Evolutionary conservation across 805 yeast species (phyloP).

Genomic region (Myxozyma vanderwaltii): DNA sequence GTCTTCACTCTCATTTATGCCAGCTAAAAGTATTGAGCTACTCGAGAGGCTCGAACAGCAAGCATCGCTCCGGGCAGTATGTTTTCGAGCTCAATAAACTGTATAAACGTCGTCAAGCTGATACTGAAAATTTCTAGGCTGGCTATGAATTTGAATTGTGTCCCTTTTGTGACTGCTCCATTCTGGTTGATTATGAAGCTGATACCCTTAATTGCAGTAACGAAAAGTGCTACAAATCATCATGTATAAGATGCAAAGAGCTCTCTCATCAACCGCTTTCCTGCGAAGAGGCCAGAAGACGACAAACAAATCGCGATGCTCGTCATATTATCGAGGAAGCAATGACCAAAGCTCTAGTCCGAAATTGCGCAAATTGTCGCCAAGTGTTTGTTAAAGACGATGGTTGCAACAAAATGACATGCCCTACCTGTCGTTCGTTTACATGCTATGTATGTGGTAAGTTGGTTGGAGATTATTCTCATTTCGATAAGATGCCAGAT

Average conservation of each 20-base stretch:
- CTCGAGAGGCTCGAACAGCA: too few species aligned
- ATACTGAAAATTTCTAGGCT: too few species aligned
- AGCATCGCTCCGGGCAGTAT: too few species aligned
- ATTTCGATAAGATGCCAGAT: neutral
- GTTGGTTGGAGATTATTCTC: neutral
- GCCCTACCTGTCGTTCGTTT: neutral
- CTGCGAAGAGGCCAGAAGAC: neutral
- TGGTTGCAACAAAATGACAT: slow-evolving; percentile 16
- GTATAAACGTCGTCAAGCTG: too few species aligned
- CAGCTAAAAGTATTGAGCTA: too few species aligned
- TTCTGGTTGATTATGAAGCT: slow-evolving; percentile 57
- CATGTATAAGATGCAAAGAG: neutral
- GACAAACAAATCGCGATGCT: neutral
- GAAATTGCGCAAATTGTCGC: slow-evolving; percentile 1
- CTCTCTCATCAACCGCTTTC: neutral
- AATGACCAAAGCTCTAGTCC: slow-evolving; percentile 10
- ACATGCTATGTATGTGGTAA: slow-evolving; percentile 10
- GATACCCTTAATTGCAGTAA: slow-evolving; percentile 47
- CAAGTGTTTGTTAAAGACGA: slow-evolving; percentile 6
- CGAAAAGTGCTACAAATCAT: neutral
- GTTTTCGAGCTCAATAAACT: too few species aligned
- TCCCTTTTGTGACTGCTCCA: slow-evolving; percentile 48
- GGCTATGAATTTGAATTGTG: neutral
- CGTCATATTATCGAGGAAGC: slow-evolving; percentile 13
- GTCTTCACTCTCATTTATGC: too few species aligned